Conservation (phyloP, 1,284 basidiomycete species). For the Ceratobasidium sp. region DNA sequence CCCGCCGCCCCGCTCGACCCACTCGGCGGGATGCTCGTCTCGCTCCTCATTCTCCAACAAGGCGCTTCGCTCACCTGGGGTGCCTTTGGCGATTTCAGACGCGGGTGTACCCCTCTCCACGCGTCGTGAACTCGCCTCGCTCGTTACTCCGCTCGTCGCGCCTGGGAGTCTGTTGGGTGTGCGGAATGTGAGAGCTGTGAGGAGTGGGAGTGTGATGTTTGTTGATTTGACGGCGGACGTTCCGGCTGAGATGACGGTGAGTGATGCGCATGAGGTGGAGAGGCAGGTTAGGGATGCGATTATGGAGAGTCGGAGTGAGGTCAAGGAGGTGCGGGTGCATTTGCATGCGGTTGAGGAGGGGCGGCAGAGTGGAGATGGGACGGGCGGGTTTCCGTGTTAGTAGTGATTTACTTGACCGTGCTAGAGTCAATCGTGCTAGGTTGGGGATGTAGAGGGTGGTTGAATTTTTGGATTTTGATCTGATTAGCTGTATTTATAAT, state of each 20-base stretch:
- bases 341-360: conserved; percentile 60
- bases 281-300: conserved; percentile 71
- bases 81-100: conserved; percentile 86
- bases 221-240: conserved; percentile 83
- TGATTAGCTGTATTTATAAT: too few relatives aligned
- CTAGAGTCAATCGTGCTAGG: too few relatives aligned
- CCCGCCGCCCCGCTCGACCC: conserved; percentile 93
- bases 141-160: conserved; percentile 46
- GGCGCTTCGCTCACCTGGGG: conserved; percentile 80
- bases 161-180: conserved; percentile 65
- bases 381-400: conserved; percentile 31
- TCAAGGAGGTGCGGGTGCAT: conserved; percentile 83
- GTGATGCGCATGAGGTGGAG: conserved; percentile 72
- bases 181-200: conserved; percentile 78
- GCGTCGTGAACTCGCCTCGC: conserved; percentile 54
- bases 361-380: conserved; percentile 18
- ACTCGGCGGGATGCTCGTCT: conserved; percentile 93
- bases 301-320: conserved; percentile 74
- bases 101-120: conserved; percentile 78
- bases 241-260: conserved; percentile 69
- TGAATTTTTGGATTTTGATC: too few relatives aligned
- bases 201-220: conserved; percentile 79
- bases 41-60: conserved; percentile 89
- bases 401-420: too few relatives aligned
- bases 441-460: too few relatives aligned